A percentile compares a stretch with the other conserved stretches of the same genome.
These are phyloP conservation scores for Phytophthora colocasiae DNA, from an alignment of 352 stramenopile genomes.

Conservation along the genomic window DNA sequence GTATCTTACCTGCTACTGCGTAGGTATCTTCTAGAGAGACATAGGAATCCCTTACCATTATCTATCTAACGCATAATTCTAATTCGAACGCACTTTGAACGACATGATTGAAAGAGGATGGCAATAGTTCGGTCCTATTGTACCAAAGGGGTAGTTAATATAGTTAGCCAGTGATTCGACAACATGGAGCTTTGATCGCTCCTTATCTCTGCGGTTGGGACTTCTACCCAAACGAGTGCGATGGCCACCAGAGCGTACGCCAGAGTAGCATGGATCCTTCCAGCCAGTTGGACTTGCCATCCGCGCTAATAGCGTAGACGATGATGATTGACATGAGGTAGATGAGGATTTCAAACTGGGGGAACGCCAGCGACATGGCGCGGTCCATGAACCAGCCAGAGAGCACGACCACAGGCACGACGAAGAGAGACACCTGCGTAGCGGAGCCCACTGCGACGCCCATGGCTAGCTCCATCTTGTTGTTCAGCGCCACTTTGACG, in stretches of 20 bases:
- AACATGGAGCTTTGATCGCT: constrained; percentile 33
- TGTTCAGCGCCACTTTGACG: constrained; percentile 96
- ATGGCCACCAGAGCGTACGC: constrained; percentile 91
- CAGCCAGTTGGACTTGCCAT: constrained; percentile 94
- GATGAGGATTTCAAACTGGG: constrained; percentile 95
- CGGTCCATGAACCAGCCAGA: constrained; percentile 94
- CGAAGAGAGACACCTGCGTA: constrained; percentile 97
- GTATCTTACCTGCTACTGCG: constrained; percentile 10
- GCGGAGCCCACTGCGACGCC: constrained; percentile 97
- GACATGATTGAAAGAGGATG: constrained; percentile 19
- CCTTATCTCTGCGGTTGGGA: constrained; percentile 54
- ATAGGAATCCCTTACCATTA: constrained; percentile 23
- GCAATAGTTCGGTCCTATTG: constrained; percentile 34
- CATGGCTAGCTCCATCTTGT: constrained; percentile 99
- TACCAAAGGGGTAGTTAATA: constrained; percentile 22
- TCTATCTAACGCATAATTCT: constrained; percentile 25
- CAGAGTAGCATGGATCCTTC: constrained; percentile 91
- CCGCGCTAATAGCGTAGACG: constrained; percentile 92
- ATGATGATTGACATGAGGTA: constrained; percentile 97
- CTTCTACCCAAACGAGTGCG: constrained; percentile 81
- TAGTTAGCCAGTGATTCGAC: constrained; percentile 11
- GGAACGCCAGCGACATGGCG: constrained; percentile 97
- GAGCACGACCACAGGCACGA: constrained; percentile 95
- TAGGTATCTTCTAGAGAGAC: constrained; percentile 14
- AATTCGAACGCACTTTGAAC: background rate